These are phyloP conservation scores for Microbotryum silenes-acaulis DNA, from an alignment of 1,284 basidiomycete genomes.

Conservation along the genomic window DNA sequence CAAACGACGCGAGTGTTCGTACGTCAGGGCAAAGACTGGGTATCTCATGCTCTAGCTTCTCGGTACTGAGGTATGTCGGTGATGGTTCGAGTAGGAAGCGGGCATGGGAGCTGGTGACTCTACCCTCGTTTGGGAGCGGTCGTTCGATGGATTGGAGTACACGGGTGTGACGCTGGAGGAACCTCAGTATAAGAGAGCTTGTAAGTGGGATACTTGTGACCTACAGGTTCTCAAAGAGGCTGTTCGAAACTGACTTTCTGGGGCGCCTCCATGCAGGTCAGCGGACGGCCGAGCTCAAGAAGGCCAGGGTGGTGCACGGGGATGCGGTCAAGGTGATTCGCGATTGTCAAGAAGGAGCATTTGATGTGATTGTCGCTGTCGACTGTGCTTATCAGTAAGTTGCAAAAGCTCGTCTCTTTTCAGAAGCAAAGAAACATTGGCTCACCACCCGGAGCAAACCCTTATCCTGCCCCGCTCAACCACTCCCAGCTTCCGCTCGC, in stretches of 20 bases:
- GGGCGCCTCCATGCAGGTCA: neutral
- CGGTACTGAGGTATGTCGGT: no score
- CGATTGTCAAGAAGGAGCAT: neutral
- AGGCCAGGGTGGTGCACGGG: neutral
- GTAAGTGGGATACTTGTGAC: neutral
- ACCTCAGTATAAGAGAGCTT: neutral
- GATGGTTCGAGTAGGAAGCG: no score
- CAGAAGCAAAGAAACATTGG: neutral
- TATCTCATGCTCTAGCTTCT: no score
- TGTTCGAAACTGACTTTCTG: neutral
- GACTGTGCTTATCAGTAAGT: constrained; percentile 20
- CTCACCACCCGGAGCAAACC: no score
- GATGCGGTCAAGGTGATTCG: constrained; percentile 6
- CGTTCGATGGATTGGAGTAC: no score
- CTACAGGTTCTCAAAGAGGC: neutral
- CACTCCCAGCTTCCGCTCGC: constrained; percentile 11
- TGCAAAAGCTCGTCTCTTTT: neutral
- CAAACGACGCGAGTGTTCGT: no score
- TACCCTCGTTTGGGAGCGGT: no score
- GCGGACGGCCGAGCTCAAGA: neutral
- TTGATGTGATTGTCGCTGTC: constrained; percentile 11
- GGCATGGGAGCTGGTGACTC: no score
- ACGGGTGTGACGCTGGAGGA: no score
- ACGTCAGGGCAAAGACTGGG: no score
- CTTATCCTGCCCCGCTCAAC: neutral